Evolutionary conservation across 768 basidiomycete genomes (phyloP), one percentile per base, ranked within the genome.

Genomic region (Lenzites betulinus): DNA sequence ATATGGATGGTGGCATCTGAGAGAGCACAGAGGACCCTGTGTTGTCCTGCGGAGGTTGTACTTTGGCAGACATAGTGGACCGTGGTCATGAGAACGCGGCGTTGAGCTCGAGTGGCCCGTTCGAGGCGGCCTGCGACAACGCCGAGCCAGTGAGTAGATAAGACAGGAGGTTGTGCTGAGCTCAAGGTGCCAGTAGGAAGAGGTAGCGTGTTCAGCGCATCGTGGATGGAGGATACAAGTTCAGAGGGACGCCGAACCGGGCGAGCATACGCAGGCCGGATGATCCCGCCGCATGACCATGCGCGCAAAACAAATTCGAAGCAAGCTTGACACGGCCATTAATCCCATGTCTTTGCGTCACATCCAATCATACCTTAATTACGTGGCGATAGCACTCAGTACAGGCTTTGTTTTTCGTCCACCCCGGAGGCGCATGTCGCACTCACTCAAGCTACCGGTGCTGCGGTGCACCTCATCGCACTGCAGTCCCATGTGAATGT

Each of bases 1-100:
- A 70, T 59, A 80, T 71, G 18, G 65, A 47, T 16, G 75, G 70
- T 0, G 74, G 70, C 33, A 63, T 62, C 46, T 71, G 73, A 41
- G 71, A 64, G 23, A 76, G 68, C 11, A 60, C 64, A 22, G 65
- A 51, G 12, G 72, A 63, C 8, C 72, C 74, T n/a, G 71, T 71
- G 55, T 65, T 71, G 46, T 74, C 74, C 48, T 72, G 67, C 11
- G 69, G 63, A n/a, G 51, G 41, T 3, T 51, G 53, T 28, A 65
- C 60, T 51, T 69, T 73, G 51, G 69, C 52, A 16, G 72, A 59
- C 73, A 74, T 74, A 20, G 30, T 18, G 43, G 58, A 13, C 33
- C 33, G 23, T 54, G 52, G 49, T 46, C 57, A 56, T 53, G 47
- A 54, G 54, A 52, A 41, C 46, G 11, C 13, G 26, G 28, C 33